These are phyloP conservation scores for Lizanozyma gosingica DNA, from an alignment of 1,139 yeast species.

Conservation along the genomic window DNA sequence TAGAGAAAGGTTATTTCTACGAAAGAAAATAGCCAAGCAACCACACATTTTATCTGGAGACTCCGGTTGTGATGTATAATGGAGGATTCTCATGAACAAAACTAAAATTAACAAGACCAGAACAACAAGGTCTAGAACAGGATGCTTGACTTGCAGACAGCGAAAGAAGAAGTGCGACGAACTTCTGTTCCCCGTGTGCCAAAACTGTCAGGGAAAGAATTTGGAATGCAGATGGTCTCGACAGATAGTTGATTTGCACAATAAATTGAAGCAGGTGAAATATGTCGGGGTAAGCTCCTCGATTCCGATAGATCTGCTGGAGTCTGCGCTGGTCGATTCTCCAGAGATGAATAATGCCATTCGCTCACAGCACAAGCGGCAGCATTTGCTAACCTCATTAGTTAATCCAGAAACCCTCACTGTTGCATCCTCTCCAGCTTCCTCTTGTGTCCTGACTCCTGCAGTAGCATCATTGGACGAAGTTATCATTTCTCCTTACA, in stretches of 20 bases:
- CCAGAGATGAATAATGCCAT: no score
- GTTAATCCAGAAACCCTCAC: neutral
- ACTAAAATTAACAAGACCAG: constrained; percentile 10
- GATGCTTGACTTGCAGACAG: constrained; percentile 32
- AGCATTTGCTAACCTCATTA: no score
- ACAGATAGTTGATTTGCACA: constrained; percentile 17
- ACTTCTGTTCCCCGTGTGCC: constrained; percentile 25
- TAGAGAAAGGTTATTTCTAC: no score
- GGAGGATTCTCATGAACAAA: no score
- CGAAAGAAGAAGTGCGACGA: constrained; percentile 37
- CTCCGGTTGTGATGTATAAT: no score
- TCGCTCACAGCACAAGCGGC: no score
- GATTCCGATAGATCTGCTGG: no score
- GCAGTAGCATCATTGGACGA: neutral
- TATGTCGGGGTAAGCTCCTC: no score
- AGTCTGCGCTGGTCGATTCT: no score
- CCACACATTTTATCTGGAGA: no score
- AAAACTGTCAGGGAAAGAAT: constrained; percentile 18
- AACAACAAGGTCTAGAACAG: constrained; percentile 23
- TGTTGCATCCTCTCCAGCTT: neutral
- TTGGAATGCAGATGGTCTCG: constrained; percentile 27
- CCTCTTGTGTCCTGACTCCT: neutral
- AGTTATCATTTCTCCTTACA: neutral
- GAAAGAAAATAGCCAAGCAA: no score
- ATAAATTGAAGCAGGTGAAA: constrained; percentile 18